A percentile compares a stretch with the other conserved stretches of the same genome.
Conservation (phyloP, 2,329 filamentous ascomycete genomes). For the Dothideomycetes sp. region DNA sequence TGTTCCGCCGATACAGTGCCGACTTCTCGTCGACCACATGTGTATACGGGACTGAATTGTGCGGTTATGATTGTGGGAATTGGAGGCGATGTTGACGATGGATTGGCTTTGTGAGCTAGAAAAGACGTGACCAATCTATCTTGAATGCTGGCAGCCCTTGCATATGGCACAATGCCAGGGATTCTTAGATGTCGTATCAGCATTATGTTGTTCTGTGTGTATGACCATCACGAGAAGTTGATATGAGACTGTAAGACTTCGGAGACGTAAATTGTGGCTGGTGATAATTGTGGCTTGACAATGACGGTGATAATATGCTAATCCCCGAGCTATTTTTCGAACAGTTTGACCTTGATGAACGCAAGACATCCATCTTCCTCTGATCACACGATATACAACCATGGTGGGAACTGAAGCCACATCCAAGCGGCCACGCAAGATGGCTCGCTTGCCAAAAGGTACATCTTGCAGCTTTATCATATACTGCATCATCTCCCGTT, state of each 20-base stretch:
- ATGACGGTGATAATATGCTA: too few species aligned
- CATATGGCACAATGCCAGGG: slow-evolving; percentile 45
- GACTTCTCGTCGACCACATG: slow-evolving; percentile 74
- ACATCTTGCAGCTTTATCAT: not conserved
- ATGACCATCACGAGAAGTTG: not conserved
- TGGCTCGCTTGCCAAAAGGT: slow-evolving; percentile 20
- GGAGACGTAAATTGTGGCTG: not conserved
- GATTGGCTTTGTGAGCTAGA: slow-evolving; percentile 50
- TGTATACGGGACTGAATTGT: slow-evolving; percentile 75
- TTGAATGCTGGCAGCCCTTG: slow-evolving; percentile 48
- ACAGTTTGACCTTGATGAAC: slow-evolving; percentile 3
- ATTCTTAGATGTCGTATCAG: slow-evolving; percentile 54
- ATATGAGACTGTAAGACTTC: not conserved
- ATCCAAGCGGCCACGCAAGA: slow-evolving; percentile 14
- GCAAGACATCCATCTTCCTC: not conserved
- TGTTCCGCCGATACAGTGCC: slow-evolving; percentile 40
- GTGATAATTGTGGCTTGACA: not conserved
- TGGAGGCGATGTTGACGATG: slow-evolving; percentile 38
- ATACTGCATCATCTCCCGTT: not conserved
- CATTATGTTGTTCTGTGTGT: slow-evolving; percentile 28
- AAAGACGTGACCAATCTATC: slow-evolving; percentile 46
- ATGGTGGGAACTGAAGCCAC: not conserved
- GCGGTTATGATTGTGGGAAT: slow-evolving; percentile 71
- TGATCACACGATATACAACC: not conserved
- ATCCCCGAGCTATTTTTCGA: too few species aligned